Evolutionary conservation across 805 yeast species (phyloP), one percentile per base, ranked within the genome.

Genomic region (Ogataea ramenticola): DNA sequence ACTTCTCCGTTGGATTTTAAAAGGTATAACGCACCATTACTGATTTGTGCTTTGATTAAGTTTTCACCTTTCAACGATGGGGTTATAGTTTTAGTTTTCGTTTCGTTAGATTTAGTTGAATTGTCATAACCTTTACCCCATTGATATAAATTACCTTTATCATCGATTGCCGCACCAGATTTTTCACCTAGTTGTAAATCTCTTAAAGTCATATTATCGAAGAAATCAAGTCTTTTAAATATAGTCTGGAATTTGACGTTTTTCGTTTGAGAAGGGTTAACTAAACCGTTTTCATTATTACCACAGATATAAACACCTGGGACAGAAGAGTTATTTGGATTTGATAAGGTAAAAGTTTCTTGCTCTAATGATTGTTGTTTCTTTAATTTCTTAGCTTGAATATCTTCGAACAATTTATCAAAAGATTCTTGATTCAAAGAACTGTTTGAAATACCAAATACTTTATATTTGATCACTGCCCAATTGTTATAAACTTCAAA

Each of bases 261-360:
- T 20, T 52, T 51, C 4, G 47, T 30, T 4, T 40, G 16, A 10
- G 39, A 19, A 24, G 57, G 57, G 2, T 39, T 39, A 16, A 70
- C 66, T 26, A 74, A 56, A 12, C 60, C 58, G 36, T 64, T 52
- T 26, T 60, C 43, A 54, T 80, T 78, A 48, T 70, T 72, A 41
- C 90, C 91, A 74, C 86, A 80, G 15, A 75, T 54, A 51, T 80
- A 82, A 9, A 83, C 63, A 9, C 88, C 86, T 0, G 82, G 82
- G 3, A 67, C 68, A 1, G 60, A 48, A 5, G 73, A 63, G 35
- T 61, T 63, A 35, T 67, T 65, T 15, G 63, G 57, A 43, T 67
- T 64, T 1, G 71, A 56, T 1, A 66, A 49, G 1, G 43, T 53
- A 30, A 48, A 54, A 14, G 55, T 51, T 29, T 48, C 50, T 15